Percentiles rank a stretch among this genome's conserved stretches.
Evolutionary conservation across 1,284 basidiomycete species (phyloP).

Genomic region (Cryptococcus depauperatus): DNA sequence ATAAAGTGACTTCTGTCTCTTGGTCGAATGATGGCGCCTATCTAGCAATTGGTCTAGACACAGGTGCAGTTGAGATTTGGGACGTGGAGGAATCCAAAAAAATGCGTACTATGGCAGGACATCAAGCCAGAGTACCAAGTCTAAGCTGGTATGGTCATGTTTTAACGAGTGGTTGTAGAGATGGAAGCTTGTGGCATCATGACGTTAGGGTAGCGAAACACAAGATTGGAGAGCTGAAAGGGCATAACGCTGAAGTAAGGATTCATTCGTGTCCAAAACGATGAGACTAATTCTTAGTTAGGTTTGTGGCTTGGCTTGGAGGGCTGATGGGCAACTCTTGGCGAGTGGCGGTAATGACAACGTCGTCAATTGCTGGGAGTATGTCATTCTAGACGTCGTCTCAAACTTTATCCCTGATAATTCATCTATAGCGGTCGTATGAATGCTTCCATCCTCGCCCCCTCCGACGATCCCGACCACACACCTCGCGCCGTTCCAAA

Average conservation of each 20-base stretch:
- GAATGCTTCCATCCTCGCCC: slow-evolving; percentile 40
- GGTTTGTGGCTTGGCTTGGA: slow-evolving; percentile 55
- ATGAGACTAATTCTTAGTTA: slow-evolving; percentile 22
- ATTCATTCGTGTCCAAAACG: slow-evolving; percentile 44
- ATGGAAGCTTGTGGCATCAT: slow-evolving; percentile 89
- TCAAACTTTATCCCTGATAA: background rate
- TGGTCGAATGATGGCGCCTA: slow-evolving; percentile 40
- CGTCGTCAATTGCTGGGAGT: slow-evolving; percentile 92
- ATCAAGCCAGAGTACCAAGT: slow-evolving; percentile 65
- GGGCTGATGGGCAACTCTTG: slow-evolving; percentile 73
- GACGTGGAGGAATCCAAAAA: slow-evolving; percentile 74
- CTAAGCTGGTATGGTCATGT: slow-evolving; percentile 81
- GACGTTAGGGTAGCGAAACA: slow-evolving; percentile 81
- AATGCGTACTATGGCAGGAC: slow-evolving; percentile 79
- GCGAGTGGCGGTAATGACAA: slow-evolving; percentile 95
- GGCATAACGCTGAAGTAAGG: slow-evolving; percentile 87
- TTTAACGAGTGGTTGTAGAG: slow-evolving; percentile 76
- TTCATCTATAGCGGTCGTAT: slow-evolving; percentile 51
- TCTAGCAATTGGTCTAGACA: slow-evolving; percentile 76
- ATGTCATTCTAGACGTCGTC: slow-evolving; percentile 16
- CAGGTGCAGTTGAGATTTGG: slow-evolving; percentile 91
- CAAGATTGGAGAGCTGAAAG: slow-evolving; percentile 78
- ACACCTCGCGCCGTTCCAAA: slow-evolving; percentile 61
- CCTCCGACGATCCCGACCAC: slow-evolving; percentile 30
- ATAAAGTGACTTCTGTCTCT: slow-evolving; percentile 21